phyloP scores from a whole-genome alignment of 768 basidiomycete genomes.

The Tulasnella sp. region DNA sequence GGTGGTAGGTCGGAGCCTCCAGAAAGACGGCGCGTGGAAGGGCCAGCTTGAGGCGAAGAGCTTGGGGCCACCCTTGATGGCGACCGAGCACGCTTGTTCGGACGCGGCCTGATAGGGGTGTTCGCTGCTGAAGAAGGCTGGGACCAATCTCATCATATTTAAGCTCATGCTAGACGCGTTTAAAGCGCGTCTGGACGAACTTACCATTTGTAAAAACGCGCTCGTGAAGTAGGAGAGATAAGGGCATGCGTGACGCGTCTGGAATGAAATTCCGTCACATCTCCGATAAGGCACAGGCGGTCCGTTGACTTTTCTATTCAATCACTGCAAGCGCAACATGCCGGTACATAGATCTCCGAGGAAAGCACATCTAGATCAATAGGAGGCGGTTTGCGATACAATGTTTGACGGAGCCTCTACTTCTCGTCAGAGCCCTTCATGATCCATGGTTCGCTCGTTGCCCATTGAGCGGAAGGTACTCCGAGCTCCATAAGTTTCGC shows the following conservation, averaged over 20 bases:
- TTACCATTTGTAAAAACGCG: constrained; percentile 11
- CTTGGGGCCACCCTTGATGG: constrained; percentile 2
- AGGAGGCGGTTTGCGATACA: no score
- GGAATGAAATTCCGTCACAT: constrained; percentile 1
- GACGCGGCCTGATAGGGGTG: constrained; percentile 3
- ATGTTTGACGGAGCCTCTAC: not conserved
- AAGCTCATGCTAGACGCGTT: not conserved
- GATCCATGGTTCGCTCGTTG: constrained; percentile 59
- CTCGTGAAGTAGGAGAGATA: not conserved
- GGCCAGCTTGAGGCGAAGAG: constrained; percentile 8
- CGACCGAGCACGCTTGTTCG: constrained; percentile 13
- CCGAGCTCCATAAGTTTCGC: constrained; percentile 84
- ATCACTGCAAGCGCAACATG: no score
- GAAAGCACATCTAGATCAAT: not conserved
- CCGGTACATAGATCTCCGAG: no score
- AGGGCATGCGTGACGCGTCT: constrained; percentile 4
- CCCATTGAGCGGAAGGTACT: constrained; percentile 73
- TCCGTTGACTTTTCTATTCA: no score
- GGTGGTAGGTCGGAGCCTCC: constrained; percentile 68
- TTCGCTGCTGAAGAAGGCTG: constrained; percentile 3
- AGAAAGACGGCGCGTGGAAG: constrained; percentile 28
- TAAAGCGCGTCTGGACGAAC: not conserved
- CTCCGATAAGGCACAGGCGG: no score
- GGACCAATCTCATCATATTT: not conserved
- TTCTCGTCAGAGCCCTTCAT: constrained; percentile 44